A percentile compares a stretch with the other conserved stretches of the same genome.
Evolutionary conservation across 371 early-diverging fungal species (phyloP).

Genomic region (Parasitella parasitica): DNA sequence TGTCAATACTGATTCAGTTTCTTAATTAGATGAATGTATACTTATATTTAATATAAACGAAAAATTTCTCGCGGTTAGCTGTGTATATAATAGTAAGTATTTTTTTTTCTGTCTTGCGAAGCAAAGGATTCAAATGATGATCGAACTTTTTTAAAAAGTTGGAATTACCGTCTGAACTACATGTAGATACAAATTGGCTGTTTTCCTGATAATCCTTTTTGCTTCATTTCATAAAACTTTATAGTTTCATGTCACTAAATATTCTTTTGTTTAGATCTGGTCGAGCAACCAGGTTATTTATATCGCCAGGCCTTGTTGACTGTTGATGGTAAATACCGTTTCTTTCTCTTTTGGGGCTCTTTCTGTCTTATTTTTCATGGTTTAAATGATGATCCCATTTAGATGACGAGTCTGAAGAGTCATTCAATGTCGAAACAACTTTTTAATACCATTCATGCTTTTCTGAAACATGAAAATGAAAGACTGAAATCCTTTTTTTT

Average conservation of each 20-base stretch:
- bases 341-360: neutral
- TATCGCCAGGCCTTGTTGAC: neutral
- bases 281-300: neutral
- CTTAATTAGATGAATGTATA: neutral
- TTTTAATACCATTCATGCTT: slow-evolving; percentile 67
- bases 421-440: slow-evolving; percentile 63
- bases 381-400: slow-evolving; percentile 50
- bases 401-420: slow-evolving; percentile 80
- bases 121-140: slow-evolving; percentile 37
- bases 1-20: neutral
- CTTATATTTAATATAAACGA: neutral
- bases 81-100: slow-evolving; percentile 12
- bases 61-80: neutral
- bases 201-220: slow-evolving; percentile 34
- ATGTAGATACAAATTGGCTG: slow-evolving; percentile 49
- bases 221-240: neutral
- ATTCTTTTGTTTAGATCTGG: neutral
- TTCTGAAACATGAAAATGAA: slow-evolving; percentile 25
- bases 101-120: neutral
- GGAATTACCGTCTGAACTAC: slow-evolving; percentile 53
- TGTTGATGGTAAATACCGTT: slow-evolving; percentile 10
- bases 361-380: neutral
- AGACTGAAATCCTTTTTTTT: slow-evolving; percentile 9
- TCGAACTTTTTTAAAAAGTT: slow-evolving; percentile 40
- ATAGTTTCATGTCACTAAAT: neutral